Percentiles rank a stretch among this genome's conserved stretches.
Evolutionary conservation across 1,284 basidiomycete genomes (phyloP).

Genomic region (Quambalaria eucalypti): DNA sequence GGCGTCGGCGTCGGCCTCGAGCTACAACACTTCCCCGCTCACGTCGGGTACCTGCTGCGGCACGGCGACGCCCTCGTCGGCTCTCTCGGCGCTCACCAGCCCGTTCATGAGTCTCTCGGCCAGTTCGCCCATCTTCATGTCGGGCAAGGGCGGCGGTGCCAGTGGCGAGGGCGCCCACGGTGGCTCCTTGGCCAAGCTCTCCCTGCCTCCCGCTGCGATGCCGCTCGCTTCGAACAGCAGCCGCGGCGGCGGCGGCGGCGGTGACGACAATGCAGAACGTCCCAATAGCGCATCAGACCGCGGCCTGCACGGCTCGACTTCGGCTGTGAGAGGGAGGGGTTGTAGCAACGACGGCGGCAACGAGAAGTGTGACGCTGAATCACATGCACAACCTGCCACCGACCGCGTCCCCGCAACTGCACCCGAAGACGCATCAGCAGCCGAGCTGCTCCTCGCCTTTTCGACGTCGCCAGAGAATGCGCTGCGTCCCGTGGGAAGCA

Average conservation of each 20-base stretch:
- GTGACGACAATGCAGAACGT: too few species aligned
- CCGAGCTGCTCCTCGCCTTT: constrained; percentile 20
- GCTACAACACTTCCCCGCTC: background rate
- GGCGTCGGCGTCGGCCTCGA: background rate
- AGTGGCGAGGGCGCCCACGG: background rate
- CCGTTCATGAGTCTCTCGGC: constrained; percentile 10
- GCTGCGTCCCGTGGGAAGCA: background rate
- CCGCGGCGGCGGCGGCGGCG: background rate
- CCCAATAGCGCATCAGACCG: too few species aligned
- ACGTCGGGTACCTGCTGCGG: too few species aligned
- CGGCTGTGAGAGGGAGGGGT: background rate
- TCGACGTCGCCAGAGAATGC: constrained; percentile 22
- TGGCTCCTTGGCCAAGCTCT: background rate
- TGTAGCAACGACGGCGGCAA: background rate
- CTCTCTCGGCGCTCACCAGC: constrained; percentile 11
- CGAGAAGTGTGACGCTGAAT: too few species aligned
- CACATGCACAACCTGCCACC: too few species aligned
- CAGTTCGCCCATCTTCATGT: background rate
- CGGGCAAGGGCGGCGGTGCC: background rate
- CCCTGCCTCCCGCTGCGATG: background rate
- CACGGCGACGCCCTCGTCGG: too few species aligned
- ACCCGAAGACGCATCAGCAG: constrained; percentile 1
- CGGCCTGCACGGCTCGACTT: background rate
- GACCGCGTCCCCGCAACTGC: background rate
- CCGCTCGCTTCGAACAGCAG: background rate